Percentiles rank a stretch among this genome's conserved stretches.
Conservation (phyloP, 495 filamentous ascomycete genomes). For the Penicillium riverlandense region DNA sequence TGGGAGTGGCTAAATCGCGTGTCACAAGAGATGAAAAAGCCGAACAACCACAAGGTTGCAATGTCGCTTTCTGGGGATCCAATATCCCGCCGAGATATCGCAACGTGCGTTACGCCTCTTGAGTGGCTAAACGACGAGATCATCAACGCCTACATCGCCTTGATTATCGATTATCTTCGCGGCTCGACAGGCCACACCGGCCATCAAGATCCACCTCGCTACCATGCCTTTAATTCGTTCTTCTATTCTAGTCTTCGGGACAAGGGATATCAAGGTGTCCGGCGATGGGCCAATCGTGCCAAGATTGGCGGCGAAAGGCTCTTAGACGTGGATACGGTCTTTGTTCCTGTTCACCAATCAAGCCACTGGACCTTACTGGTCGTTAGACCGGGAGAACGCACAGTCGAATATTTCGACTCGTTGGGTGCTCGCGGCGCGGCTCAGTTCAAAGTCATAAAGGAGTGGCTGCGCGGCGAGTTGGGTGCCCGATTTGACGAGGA, state of each 20-base stretch:
- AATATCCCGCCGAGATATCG: slow-evolving; percentile 56
- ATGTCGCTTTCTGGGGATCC: slow-evolving; percentile 47
- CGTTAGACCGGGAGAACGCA: slow-evolving; percentile 54
- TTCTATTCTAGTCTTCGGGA: slow-evolving; percentile 59
- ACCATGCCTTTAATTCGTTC: slow-evolving; percentile 63
- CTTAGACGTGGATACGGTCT: slow-evolving; percentile 51
- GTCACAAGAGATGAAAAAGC: slow-evolving; percentile 18
- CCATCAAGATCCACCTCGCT: slow-evolving; percentile 50
- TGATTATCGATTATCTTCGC: slow-evolving; percentile 55
- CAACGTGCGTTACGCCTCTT: slow-evolving; percentile 40
- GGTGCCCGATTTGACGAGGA: slow-evolving; percentile 44
- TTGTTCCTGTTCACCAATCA: slow-evolving; percentile 49
- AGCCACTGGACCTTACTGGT: slow-evolving; percentile 60
- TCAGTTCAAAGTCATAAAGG: slow-evolving; percentile 34
- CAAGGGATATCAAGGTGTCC: slow-evolving; percentile 41
- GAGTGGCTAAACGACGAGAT: slow-evolving; percentile 82
- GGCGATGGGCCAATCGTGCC: slow-evolving; percentile 47
- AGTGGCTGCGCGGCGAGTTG: slow-evolving; percentile 55
- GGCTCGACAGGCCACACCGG: slow-evolving; percentile 34
- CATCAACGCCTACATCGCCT: slow-evolving; percentile 59
- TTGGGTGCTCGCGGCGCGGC: slow-evolving; percentile 34
- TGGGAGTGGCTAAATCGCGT: slow-evolving; percentile 39
- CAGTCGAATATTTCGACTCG: slow-evolving; percentile 72
- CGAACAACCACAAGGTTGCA: slow-evolving; percentile 23
- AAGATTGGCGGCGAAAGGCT: slow-evolving; percentile 48